Conservation (phyloP, 1,284 basidiomycete genomes). For the Puccinia horiana region DNA sequence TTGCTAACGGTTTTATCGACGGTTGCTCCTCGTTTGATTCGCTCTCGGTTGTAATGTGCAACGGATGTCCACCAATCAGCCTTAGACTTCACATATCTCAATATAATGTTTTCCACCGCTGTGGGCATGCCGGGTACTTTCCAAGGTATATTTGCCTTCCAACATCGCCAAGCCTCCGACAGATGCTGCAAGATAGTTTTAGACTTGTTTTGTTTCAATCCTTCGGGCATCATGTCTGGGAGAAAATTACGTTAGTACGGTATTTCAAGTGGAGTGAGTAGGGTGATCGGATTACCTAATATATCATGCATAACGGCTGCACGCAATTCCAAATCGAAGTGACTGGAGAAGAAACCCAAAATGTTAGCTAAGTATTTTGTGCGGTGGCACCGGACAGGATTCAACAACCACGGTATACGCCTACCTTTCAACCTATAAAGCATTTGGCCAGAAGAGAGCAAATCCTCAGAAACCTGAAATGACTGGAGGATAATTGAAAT, state of each 20-base stretch:
- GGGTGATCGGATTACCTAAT: constrained; percentile 52
- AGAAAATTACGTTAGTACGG: neutral
- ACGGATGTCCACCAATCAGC: constrained; percentile 98
- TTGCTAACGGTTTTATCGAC: constrained; percentile 99
- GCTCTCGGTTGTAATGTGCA: constrained; percentile 88
- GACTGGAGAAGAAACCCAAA: constrained; percentile 63
- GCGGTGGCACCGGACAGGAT: neutral
- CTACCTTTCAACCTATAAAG: constrained; percentile 33
- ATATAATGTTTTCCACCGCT: constrained; percentile 97
- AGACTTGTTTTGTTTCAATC: constrained; percentile 96
- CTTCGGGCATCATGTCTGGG: constrained; percentile 84
- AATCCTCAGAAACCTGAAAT: neutral
- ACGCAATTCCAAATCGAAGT: constrained; percentile 94
- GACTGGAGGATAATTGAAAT: neutral
- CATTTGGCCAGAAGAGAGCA: constrained; percentile 13
- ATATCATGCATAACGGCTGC: constrained; percentile 99
- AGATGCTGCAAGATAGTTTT: constrained; percentile 98
- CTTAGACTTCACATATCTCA: constrained; percentile 99
- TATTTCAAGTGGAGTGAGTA: neutral
- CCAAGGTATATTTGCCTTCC: constrained; percentile 99
- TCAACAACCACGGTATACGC: too few species aligned
- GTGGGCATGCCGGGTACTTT: constrained; percentile 97
- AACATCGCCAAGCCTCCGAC: constrained; percentile 91
- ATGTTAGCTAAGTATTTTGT: neutral
- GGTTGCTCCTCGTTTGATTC: constrained; percentile 91